Percentiles rank a stretch among this genome's conserved stretches.
phyloP scores from a whole-genome alignment of 352 stramenopile genomes.

The Phytopythium litorale region DNA sequence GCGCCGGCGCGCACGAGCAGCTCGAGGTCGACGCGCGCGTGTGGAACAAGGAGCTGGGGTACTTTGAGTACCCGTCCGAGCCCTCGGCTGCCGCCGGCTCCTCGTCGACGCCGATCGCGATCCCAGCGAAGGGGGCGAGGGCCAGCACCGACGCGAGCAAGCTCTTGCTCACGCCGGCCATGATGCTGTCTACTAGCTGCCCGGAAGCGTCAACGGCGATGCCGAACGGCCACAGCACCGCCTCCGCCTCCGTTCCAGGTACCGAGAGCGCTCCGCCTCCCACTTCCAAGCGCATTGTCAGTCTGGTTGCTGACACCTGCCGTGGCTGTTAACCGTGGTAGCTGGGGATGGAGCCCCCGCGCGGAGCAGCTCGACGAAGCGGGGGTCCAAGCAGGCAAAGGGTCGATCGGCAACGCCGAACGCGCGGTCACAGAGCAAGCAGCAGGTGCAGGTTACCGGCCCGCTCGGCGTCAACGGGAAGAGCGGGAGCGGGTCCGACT shows the following conservation, averaged over 20 bases:
- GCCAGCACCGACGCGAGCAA: slow-evolving; percentile 28
- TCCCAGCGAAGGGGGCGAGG: slow-evolving; percentile 15
- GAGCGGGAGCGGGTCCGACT: slow-evolving; percentile 7
- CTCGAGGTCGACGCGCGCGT: slow-evolving; percentile 81
- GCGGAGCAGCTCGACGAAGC: slow-evolving; percentile 50
- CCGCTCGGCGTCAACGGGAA: slow-evolving; percentile 9
- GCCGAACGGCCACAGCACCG: slow-evolving; percentile 12
- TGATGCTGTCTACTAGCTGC: slow-evolving; percentile 70
- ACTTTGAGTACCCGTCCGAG: slow-evolving; percentile 78
- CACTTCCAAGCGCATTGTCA: not conserved
- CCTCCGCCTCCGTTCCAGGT: slow-evolving; percentile 5
- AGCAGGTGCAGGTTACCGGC: slow-evolving; percentile 12
- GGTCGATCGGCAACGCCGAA: slow-evolving; percentile 38
- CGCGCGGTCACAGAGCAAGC: slow-evolving; percentile 38
- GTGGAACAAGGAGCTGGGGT: slow-evolving; percentile 78
- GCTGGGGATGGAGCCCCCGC: not conserved
- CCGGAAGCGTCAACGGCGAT: slow-evolving; percentile 23
- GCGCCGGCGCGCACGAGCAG: slow-evolving; percentile 36
- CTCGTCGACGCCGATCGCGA: slow-evolving; percentile 22
- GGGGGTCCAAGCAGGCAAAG: slow-evolving; percentile 35
- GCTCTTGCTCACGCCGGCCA: slow-evolving; percentile 57
- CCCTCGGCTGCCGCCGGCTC: slow-evolving; percentile 6
- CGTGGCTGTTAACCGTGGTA: not conserved
- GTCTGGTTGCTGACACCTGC: not conserved
- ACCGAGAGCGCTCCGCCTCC: not conserved